Conservation (phyloP, 208 protist species). For the Leishmania lainsoni region DNA sequence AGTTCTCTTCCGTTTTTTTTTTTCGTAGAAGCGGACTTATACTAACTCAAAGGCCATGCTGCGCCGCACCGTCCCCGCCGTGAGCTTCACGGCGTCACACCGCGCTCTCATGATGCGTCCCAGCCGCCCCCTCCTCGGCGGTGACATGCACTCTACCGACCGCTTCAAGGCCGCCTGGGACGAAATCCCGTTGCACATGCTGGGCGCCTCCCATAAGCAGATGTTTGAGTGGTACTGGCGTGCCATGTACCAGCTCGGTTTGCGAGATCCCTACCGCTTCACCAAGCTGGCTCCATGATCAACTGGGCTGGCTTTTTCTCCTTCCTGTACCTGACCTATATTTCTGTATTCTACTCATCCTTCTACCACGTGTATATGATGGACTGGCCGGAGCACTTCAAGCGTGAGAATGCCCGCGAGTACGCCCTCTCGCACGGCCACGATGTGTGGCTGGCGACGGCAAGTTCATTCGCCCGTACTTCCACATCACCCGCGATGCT, state of each 20-base stretch:
- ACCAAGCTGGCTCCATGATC: constrained; percentile 74
- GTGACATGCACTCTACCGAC: constrained; percentile 81
- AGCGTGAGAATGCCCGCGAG: constrained; percentile 77
- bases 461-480: constrained; percentile 88
- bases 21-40: neutral
- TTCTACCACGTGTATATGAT: constrained; percentile 78
- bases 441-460: constrained; percentile 86
- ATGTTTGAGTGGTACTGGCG: constrained; percentile 83
- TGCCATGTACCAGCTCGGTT: constrained; percentile 77
- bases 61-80: constrained; percentile 72
- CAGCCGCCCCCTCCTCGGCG: constrained; percentile 66
- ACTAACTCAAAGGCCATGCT: constrained; percentile 42
- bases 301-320: constrained; percentile 70
- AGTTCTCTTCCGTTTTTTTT: constrained; percentile 20
- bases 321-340: constrained; percentile 77
- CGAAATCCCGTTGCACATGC: constrained; percentile 75
- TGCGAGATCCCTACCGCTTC: constrained; percentile 67
- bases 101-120: constrained; percentile 72
- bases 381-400: constrained; percentile 84
- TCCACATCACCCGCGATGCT: constrained; percentile 90
- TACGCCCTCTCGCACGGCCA: constrained; percentile 72
- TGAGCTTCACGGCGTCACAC: constrained; percentile 83
- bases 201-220: constrained; percentile 68
- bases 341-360: constrained; percentile 69
- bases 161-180: constrained; percentile 88